Conservation (phyloP, 495 filamentous ascomycete species). For the Aspergillus sclerotiicarbonarius region DNA sequence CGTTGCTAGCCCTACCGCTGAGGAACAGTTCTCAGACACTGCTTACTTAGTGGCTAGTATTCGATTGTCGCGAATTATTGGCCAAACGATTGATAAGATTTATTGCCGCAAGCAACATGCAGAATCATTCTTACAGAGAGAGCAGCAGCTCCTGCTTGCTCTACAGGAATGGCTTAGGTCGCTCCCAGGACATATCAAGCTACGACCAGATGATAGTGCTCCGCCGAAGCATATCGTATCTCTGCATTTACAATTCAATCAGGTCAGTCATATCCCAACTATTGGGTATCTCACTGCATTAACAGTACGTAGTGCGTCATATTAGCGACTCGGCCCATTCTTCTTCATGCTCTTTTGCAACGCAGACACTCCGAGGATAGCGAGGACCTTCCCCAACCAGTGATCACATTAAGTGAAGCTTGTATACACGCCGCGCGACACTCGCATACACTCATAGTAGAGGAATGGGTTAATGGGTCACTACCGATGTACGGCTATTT, state of each 20-base stretch:
- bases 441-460: slow-evolving; percentile 29
- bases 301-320: slow-evolving; percentile 25
- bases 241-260: slow-evolving; percentile 34
- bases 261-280: slow-evolving; percentile 15
- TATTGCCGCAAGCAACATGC: slow-evolving; percentile 27
- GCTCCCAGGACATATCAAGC: slow-evolving; percentile 26
- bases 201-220: slow-evolving; percentile 16
- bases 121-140: slow-evolving; percentile 28
- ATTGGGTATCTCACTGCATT: background rate
- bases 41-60: slow-evolving; percentile 26
- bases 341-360: slow-evolving; percentile 29
- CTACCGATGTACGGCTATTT: slow-evolving; percentile 35
- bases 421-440: slow-evolving; percentile 33
- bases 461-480: slow-evolving; percentile 36
- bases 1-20: slow-evolving; percentile 7
- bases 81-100: slow-evolving; percentile 24
- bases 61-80: slow-evolving; percentile 22
- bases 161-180: slow-evolving; percentile 30
- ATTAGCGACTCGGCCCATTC: slow-evolving; percentile 29
- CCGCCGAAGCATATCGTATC: slow-evolving; percentile 27
- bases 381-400: slow-evolving; percentile 17
- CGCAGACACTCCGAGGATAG: slow-evolving; percentile 3
- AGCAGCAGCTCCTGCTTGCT: slow-evolving; percentile 27
- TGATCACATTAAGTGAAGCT: slow-evolving; percentile 30
- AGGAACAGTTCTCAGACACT: slow-evolving; percentile 26